Percentiles rank a stretch among this genome's conserved stretches.
Conservation (phyloP, 768 basidiomycete species). For the Clitopilus hobsonii region DNA sequence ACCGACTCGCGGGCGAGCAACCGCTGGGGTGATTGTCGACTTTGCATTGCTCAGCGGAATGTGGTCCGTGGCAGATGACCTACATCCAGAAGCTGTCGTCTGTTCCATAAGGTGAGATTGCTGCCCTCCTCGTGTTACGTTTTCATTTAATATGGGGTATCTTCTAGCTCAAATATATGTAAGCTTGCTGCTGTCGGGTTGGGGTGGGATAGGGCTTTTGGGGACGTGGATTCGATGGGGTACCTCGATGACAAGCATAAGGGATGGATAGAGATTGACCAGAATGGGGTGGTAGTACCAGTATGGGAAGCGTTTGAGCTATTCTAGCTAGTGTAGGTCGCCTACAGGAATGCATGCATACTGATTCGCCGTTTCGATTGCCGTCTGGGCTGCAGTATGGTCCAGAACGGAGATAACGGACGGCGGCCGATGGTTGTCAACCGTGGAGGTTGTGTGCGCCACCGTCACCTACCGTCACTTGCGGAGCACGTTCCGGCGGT, state of each 20-base stretch:
- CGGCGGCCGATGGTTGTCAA: no score
- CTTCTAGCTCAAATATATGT: constrained; percentile 64
- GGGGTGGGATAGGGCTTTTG: constrained; percentile 64
- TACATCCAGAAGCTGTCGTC: constrained; percentile 45
- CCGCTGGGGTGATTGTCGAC: constrained; percentile 64
- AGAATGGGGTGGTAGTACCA: constrained; percentile 48
- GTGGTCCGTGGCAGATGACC: constrained; percentile 44
- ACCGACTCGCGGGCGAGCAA: constrained; percentile 41
- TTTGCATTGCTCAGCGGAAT: constrained; percentile 61
- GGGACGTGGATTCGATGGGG: constrained; percentile 42
- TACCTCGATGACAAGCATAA: constrained; percentile 37
- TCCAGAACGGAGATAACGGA: no score
- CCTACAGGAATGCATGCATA: no score
- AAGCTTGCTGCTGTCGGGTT: constrained; percentile 53
- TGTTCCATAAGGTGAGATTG: constrained; percentile 56
- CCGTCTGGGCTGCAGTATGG: no score
- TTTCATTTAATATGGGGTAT: not conserved
- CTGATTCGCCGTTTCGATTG: no score
- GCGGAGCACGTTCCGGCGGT: not conserved
- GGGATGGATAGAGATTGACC: constrained; percentile 67
- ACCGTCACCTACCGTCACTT: not conserved
- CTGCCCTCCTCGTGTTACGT: not conserved
- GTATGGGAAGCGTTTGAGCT: constrained; percentile 57
- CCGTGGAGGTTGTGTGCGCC: no score
- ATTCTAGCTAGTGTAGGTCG: no score